Evolutionary conservation across 352 stramenopile genomes (phyloP).

Genomic region (Pythium pyrilobum): DNA sequence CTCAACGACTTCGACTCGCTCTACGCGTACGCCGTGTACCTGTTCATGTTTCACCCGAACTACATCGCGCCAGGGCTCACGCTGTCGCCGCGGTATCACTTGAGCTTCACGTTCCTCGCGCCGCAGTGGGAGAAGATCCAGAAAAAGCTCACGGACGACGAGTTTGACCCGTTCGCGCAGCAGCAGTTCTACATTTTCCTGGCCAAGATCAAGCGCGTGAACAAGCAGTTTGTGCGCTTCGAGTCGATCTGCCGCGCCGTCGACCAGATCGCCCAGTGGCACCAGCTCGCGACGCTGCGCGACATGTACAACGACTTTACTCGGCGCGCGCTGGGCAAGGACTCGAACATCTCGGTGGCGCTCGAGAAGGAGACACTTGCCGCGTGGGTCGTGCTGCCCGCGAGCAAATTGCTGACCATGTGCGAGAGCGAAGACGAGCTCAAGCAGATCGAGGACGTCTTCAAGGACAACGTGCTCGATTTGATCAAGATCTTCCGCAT

Average conservation of each 20-base stretch:
- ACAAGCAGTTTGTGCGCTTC: constrained; percentile 55
- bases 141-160: constrained; percentile 41
- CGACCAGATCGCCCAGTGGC: constrained; percentile 41
- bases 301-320: constrained; percentile 69
- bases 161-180: constrained; percentile 61
- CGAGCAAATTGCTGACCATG: constrained; percentile 40
- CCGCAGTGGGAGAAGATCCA: constrained; percentile 73
- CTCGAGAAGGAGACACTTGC: constrained; percentile 69
- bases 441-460: constrained; percentile 51
- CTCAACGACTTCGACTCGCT: constrained; percentile 73
- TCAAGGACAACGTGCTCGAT: constrained; percentile 70
- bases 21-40: constrained; percentile 55
- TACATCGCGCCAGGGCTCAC: constrained; percentile 39
- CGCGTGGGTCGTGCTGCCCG: constrained; percentile 44
- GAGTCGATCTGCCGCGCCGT: constrained; percentile 47
- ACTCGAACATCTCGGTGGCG: constrained; percentile 62
- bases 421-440: constrained; percentile 67
- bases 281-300: constrained; percentile 38
- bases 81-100: constrained; percentile 43
- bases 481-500: constrained; percentile 80
- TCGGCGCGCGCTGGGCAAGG: constrained; percentile 53
- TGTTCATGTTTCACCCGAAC: constrained; percentile 65
- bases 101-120: constrained; percentile 51
- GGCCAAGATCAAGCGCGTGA: constrained; percentile 57
- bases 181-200: constrained; percentile 76